Conservation (phyloP, 83 land plant species). For the Thuja plicata region DNA sequence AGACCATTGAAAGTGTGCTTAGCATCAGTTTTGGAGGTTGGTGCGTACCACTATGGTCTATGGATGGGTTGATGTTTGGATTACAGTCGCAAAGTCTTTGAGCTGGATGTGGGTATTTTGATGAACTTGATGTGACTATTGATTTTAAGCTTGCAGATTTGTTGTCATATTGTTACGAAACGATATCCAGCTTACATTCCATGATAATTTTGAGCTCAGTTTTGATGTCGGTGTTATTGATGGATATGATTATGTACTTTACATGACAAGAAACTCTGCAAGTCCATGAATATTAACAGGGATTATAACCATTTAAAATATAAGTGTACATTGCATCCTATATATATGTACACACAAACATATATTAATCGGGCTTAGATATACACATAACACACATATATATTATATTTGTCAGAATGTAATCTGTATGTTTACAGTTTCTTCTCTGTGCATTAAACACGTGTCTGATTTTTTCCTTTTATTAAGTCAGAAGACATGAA, state of each 20-base stretch:
- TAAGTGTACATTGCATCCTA: background rate
- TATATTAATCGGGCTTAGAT: too few species aligned
- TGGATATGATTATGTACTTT: background rate
- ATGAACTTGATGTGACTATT: slow-evolving; percentile 80
- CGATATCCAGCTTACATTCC: slow-evolving; percentile 86
- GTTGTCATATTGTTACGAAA: slow-evolving; percentile 83
- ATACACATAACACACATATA: too few species aligned
- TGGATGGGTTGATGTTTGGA: slow-evolving; percentile 95
- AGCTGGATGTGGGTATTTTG: slow-evolving; percentile 93
- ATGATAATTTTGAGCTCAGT: slow-evolving; percentile 86
- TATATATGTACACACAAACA: background rate
- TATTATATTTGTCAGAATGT: background rate
- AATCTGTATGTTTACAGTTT: too few species aligned
- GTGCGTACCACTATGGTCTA: slow-evolving; percentile 95
- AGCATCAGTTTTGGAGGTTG: slow-evolving; percentile 87
- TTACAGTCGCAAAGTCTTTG: slow-evolving; percentile 85
- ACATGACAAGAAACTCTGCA: background rate
- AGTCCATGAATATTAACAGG: background rate
- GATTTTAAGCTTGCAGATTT: slow-evolving; percentile 86
- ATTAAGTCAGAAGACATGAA: background rate
- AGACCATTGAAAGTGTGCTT: slow-evolving; percentile 82
- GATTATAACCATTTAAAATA: too few species aligned
- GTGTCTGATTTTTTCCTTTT: too few species aligned
- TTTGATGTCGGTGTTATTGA: background rate
- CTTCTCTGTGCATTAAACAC: background rate